Conservation (phyloP, 805 yeast genomes). For the Wilhelminamyces savonicus region DNA sequence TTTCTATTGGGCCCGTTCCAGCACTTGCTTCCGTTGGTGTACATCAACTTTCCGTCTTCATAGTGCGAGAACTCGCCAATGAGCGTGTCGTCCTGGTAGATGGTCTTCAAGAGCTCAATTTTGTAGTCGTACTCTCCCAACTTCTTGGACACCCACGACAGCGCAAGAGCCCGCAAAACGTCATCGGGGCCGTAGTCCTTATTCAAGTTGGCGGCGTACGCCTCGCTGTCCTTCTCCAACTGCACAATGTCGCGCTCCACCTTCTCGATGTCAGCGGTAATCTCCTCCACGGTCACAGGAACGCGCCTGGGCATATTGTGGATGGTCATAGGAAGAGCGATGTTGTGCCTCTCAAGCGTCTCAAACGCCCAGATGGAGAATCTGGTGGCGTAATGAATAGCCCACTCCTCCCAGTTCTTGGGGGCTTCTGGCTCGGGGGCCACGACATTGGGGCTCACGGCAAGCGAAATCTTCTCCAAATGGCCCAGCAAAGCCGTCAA, state of each 20-base stretch:
- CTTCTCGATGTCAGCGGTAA: conserved; percentile 9
- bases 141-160: conserved; percentile 40
- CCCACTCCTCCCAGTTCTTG: no score
- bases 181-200: conserved; percentile 54
- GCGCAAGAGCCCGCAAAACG: conserved; percentile 53
- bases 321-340: no score
- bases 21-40: conserved; percentile 66
- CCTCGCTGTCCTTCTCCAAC: conserved; percentile 7
- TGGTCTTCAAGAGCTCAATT: conserved; percentile 49
- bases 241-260: no score
- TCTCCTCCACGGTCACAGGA: neutral
- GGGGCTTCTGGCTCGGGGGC: no score
- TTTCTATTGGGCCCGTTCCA: conserved; percentile 93
- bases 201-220: conserved; percentile 15
- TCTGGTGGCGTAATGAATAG: no score
- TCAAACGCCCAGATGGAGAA: no score
- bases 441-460: neutral
- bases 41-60: conserved; percentile 33
- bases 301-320: conserved; percentile 13
- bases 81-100: conserved; percentile 40
- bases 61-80: conserved; percentile 16
- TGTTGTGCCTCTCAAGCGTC: no score
- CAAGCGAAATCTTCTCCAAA: neutral
- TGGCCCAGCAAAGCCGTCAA: no score
- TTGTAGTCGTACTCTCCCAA: conserved; percentile 69